phyloP scores from a whole-genome alignment of 2,329 filamentous ascomycete species.

The Fonsecaea erecta region DNA sequence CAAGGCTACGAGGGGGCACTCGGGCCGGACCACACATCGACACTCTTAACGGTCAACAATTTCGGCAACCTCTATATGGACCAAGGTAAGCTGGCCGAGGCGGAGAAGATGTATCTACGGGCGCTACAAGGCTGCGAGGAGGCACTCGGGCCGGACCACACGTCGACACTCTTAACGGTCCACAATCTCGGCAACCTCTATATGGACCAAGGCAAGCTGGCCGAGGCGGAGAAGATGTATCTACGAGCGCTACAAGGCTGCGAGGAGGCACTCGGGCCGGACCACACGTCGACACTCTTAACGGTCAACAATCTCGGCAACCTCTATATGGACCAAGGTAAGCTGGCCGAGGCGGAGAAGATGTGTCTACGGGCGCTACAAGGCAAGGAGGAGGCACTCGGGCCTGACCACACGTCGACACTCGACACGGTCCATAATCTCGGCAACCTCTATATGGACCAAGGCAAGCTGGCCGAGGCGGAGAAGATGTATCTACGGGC shows the following conservation, averaged over 20 bases:
- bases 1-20: too few relatives aligned
- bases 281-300: conserved; percentile 31
- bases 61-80: too few relatives aligned
- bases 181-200: background rate
- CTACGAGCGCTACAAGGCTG: conserved; percentile 20
- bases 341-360: background rate
- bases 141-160: too few relatives aligned
- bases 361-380: background rate
- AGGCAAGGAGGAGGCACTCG: background rate
- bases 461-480: conserved; percentile 9
- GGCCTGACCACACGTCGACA: background rate
- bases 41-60: too few relatives aligned
- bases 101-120: too few relatives aligned
- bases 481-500: too few relatives aligned
- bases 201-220: too few relatives aligned
- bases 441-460: conserved; percentile 1
- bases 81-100: too few relatives aligned
- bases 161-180: too few relatives aligned
- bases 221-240: too few relatives aligned
- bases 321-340: conserved; percentile 37
- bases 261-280: conserved; percentile 33
- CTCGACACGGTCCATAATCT: background rate
- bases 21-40: too few relatives aligned
- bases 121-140: too few relatives aligned
- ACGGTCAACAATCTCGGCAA: conserved; percentile 40